A percentile compares a stretch with the other conserved stretches of the same genome.
Evolutionary conservation across 495 filamentous ascomycete genomes (phyloP).

Genomic region (Eremomyces bilateralis): DNA sequence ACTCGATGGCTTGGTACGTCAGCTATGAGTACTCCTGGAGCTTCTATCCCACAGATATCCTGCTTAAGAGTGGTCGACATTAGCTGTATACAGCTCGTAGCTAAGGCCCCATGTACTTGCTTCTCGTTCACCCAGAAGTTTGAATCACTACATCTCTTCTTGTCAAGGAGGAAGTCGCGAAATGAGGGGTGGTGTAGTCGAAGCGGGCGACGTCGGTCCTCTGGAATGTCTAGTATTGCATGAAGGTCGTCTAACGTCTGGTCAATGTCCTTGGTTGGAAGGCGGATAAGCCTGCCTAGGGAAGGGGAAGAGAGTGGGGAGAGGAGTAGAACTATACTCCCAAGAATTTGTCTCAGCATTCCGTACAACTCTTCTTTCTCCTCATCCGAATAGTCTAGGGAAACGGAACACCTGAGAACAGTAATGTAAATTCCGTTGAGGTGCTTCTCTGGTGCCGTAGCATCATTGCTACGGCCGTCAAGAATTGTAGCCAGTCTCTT

Average conservation of each 20-base stretch:
- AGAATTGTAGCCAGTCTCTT: conserved; percentile 1
- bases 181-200: not conserved
- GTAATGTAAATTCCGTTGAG: not conserved
- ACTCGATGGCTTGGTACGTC: not conserved
- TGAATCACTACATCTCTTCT: not conserved
- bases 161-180: not conserved
- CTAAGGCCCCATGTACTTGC: not conserved
- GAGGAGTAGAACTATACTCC: conserved; percentile 1
- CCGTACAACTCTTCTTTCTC: not conserved
- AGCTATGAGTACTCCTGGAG: not conserved
- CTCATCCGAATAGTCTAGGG: too few species aligned
- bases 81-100: not conserved
- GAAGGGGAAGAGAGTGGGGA: conserved; percentile 1
- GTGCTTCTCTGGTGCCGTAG: not conserved
- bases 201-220: not conserved
- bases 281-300: not conserved
- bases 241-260: not conserved
- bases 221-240: not conserved
- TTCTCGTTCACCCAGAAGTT: not conserved
- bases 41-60: not conserved
- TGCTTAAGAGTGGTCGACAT: not conserved
- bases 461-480: not conserved
- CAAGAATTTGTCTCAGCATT: conserved; percentile 1
- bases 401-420: not conserved
- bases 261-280: not conserved